These are phyloP conservation scores for Papiliotrema fonsecae DNA, from an alignment of 1,284 basidiomycete species.

Conservation along the genomic window DNA sequence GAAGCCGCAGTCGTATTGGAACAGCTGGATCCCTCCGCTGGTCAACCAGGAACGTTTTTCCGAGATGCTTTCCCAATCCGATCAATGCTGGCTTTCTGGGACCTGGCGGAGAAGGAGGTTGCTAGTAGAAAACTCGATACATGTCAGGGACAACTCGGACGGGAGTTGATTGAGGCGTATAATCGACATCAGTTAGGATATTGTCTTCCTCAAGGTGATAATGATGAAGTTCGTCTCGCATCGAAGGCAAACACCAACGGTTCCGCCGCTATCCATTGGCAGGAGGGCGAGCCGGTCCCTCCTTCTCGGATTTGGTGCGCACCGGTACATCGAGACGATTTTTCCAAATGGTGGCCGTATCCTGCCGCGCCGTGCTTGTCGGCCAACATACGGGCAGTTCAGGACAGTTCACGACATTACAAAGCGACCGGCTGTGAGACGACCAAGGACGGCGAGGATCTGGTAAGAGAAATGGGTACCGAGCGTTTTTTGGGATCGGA, in stretches of 20 bases:
- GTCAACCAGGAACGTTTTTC: constrained; percentile 29
- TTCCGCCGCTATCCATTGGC: not conserved
- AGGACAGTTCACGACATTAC: constrained; percentile 12
- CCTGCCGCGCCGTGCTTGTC: constrained; percentile 36
- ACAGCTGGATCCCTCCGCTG: constrained; percentile 15
- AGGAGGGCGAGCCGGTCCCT: not conserved
- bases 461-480: constrained; percentile 27
- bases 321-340: constrained; percentile 22
- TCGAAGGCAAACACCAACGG: constrained; percentile 1
- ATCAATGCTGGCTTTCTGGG: constrained; percentile 30
- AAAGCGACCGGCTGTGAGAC: constrained; percentile 21
- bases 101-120: constrained; percentile 37
- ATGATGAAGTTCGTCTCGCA: not conserved
- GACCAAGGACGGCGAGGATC: constrained; percentile 18
- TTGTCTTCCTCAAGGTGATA: constrained; percentile 13
- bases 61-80: constrained; percentile 33
- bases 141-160: constrained; percentile 31
- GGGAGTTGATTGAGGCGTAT: constrained; percentile 29
- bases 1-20: constrained; percentile 9
- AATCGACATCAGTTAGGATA: constrained; percentile 16
- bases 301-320: constrained; percentile 24
- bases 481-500: constrained; percentile 34
- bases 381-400: constrained; percentile 21
- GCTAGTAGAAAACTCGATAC: constrained; percentile 27
- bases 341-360: constrained; percentile 41